phyloP scores from a whole-genome alignment of 2,329 filamentous ascomycete genomes.

The Davidsoniella australis region DNA sequence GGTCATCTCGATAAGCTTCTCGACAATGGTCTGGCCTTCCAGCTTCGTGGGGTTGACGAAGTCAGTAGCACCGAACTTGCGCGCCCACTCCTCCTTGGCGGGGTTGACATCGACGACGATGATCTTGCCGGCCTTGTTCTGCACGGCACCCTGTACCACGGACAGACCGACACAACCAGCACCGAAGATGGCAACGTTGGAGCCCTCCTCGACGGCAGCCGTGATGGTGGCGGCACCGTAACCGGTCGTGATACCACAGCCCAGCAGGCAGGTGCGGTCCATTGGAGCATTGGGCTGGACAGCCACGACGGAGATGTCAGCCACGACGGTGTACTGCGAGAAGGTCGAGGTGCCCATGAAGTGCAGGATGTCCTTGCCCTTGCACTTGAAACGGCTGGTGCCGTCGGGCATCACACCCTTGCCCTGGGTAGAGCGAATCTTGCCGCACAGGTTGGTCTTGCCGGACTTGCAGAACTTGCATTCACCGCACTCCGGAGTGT shows the following conservation, averaged over 20 bases:
- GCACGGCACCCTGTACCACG: conserved; percentile 83
- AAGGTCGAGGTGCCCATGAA: conserved; percentile 99
- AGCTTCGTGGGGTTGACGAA: conserved; percentile 88
- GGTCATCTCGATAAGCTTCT: conserved; percentile 91
- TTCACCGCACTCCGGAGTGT: conserved; percentile 90
- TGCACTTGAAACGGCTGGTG: conserved; percentile 84
- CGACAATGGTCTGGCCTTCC: conserved; percentile 64
- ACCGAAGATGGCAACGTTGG: conserved; percentile 82
- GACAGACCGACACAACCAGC: conserved; percentile 91
- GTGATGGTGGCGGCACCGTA: conserved; percentile 93
- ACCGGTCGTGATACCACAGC: conserved; percentile 95
- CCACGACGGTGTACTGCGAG: conserved; percentile 95
- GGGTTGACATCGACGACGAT: conserved; percentile 68
- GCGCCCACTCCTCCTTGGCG: conserved; percentile 75
- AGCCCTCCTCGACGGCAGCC: conserved; percentile 77
- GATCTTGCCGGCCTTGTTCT: conserved; percentile 63
- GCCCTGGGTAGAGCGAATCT: conserved; percentile 94
- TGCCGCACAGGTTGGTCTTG: conserved; percentile 98
- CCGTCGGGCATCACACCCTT: conserved; percentile 95
- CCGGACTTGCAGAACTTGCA: conserved; percentile 99
- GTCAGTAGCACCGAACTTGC: conserved; percentile 90
- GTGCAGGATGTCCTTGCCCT: conserved; percentile 87
- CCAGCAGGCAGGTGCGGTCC: conserved; percentile 89
- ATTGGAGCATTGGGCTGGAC: conserved; percentile 82
- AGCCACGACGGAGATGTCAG: conserved; percentile 93